Evolutionary conservation across 2,329 filamentous ascomycete species (phyloP), one percentile per base, ranked within the genome.

Genomic region (Botryotinia convoluta): DNA sequence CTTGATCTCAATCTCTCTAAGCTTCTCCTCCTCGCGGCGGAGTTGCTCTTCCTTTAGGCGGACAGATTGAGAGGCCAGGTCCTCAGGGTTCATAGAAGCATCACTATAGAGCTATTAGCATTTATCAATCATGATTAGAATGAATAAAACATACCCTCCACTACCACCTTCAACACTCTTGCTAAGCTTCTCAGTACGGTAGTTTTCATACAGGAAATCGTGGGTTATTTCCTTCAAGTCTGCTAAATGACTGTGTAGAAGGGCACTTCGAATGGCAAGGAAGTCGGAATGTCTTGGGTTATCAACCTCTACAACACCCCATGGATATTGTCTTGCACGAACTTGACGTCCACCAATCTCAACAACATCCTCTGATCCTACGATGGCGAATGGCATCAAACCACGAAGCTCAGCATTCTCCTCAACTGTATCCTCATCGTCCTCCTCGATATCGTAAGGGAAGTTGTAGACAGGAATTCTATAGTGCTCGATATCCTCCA

Each of bases 401-500:
- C 96, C 95, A 83, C 96, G 90, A 74, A 99, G 90, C 86, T 99
- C 96, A 73, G 96, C 96, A 80, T 99, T 99, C 86, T 99, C 96
- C 86, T 99, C 96, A 32, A 99, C 95, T 1, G 96, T 99, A 82
- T 99, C 96, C 86, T 99, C 96, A 78, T 99, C 96, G 80, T 99
- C 96, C 87, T 99, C 96, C 85, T 99, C 96, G 75, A 99, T 97
- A 80, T 99, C 96, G 86, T 99, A 99, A 68, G 96, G 96, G 88
- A 99, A 99, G 89, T 99, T 99, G 90, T 99, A 99, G 77, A 99
- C 95, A 64, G 96, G 96, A 79, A 99, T 99, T 82, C 96, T 93
- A 87, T 99, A 99, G 85, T 99, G 96, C 86, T 99, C 96, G 79
- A 99, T 99, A 83, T 99, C 96, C 87, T 99, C 96, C 96, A 99